A percentile compares a stretch with the other conserved stretches of the same genome.
Conservation (phyloP, 2,329 filamentous ascomycete genomes). For the Metarhizium album region DNA sequence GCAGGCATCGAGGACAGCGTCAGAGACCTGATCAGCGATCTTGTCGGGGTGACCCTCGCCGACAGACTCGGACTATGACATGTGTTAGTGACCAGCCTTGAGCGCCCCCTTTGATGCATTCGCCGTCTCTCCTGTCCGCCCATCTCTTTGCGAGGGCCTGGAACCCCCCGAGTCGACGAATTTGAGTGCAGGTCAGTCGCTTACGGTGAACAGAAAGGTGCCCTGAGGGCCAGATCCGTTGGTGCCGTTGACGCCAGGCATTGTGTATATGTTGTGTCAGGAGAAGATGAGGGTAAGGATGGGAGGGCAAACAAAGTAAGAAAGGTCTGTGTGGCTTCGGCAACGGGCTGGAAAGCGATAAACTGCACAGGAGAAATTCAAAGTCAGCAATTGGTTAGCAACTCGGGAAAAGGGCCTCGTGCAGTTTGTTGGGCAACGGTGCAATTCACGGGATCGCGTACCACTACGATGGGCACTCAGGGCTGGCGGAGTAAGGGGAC, state of each 20-base stretch:
- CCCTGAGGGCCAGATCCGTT: constrained; percentile 37
- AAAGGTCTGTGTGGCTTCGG: constrained; percentile 1
- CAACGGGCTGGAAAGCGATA: neutral
- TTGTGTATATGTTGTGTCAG: constrained; percentile 20
- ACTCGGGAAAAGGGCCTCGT: neutral
- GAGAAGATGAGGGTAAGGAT: constrained; percentile 11
- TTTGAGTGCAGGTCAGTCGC: constrained; percentile 8
- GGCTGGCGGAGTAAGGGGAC: neutral
- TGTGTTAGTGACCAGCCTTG: constrained; percentile 12
- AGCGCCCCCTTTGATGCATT: neutral
- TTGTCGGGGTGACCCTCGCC: constrained; percentile 91
- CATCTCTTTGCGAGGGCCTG: neutral
- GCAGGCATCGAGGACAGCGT: constrained; percentile 98
- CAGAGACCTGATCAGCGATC: constrained; percentile 97
- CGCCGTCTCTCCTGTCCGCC: neutral
- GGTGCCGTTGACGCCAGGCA: constrained; percentile 44
- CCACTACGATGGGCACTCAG: neutral
- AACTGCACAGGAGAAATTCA: neutral
- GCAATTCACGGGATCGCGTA: constrained; percentile 2
- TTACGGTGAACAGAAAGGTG: constrained; percentile 75
- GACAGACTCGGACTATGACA: constrained; percentile 66
- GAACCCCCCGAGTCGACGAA: too few relatives aligned
- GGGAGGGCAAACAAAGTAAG: constrained; percentile 8
- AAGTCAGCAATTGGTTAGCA: neutral
- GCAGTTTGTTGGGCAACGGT: neutral